Base-by-base conservation (phyloP, 352 stramenopile genomes). In the Ophiocytium majus region DNA sequence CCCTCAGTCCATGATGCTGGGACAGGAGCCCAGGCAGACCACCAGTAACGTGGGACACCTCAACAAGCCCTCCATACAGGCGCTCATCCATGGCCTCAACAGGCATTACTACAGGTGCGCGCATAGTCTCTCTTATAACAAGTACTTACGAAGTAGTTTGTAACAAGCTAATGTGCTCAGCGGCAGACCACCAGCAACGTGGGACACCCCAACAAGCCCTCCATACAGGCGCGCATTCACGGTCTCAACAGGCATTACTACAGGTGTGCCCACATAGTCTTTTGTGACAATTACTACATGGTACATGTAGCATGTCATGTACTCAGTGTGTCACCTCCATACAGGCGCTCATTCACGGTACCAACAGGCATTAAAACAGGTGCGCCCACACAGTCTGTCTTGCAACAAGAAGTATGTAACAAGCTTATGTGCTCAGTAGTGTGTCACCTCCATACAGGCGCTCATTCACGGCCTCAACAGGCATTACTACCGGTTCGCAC, bases 31-130 rank as follows among this genome's bases (percentile, higher is more conserved):
- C 0, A 91, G 97, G 35, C 97, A 99, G 92, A 99, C 96, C 31
- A 99, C 97, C 0, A 98, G 94, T 35, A 99, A 99, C 91, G 97
- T 99, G 89, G 97, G 97, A 0, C 97, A 99, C 90, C 89, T 99
- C 32, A 99, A 99, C 91, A 99, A 99, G 87, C 97, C 97, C 1
- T 98, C 95, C 28, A 99, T 99, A 88, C 97, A 99, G 91, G 96
- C 96, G 0, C 90, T 99, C 63, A 99, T 99, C 87, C 97, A 99
- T 90, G 97, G 97, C 9, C 92, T 99, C 23, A 99, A 99, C 91
- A 92, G 96, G 82, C 96, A 99, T 90, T 99, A 99, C 92, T 99
- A 99, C 91, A 81, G 75, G 75, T 81, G 32, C 75, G 49, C n/a
- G n/a, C n/a, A n/a, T n/a, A 97, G n/a, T n/a, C n/a, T n/a, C n/a